Percentiles rank a stretch among this genome's conserved stretches.
These are phyloP conservation scores for Ogataea pilisensis DNA, from an alignment of 805 yeast genomes.

Conservation along the genomic window DNA sequence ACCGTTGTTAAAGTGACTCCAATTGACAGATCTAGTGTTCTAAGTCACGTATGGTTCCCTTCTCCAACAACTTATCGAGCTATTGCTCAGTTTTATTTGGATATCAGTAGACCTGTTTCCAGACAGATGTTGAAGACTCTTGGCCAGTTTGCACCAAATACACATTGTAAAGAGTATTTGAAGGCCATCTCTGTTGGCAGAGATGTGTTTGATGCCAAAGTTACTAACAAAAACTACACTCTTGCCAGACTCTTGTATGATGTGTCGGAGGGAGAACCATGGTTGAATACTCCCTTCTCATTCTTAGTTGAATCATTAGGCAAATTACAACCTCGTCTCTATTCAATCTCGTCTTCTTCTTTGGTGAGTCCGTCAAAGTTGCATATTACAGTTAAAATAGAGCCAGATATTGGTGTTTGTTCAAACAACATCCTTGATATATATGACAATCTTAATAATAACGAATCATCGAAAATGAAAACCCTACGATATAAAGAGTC, in stretches of 20 bases:
- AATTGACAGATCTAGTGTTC: constrained; percentile 56
- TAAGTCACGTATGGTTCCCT: constrained; percentile 51
- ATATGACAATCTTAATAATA: constrained; percentile 46
- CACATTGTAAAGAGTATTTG: constrained; percentile 43
- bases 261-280: constrained; percentile 54
- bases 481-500: neutral
- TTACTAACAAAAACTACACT: constrained; percentile 54
- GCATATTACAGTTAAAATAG: constrained; percentile 82
- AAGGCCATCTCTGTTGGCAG: constrained; percentile 45
- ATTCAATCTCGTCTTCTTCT: constrained; percentile 82
- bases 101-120: constrained; percentile 81
- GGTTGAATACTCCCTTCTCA: constrained; percentile 75
- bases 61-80: constrained; percentile 77
- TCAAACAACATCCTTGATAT: constrained; percentile 75
- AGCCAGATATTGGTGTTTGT: constrained; percentile 66
- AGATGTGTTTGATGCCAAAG: constrained; percentile 53
- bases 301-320: constrained; percentile 75
- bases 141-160: constrained; percentile 71
- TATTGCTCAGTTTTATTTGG: constrained; percentile 72
- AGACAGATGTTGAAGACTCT: constrained; percentile 70
- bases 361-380: constrained; percentile 58
- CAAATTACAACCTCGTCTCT: constrained; percentile 81
- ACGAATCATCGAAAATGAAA: neutral
- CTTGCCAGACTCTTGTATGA: constrained; percentile 62
- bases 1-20: constrained; percentile 56